These are phyloP conservation scores for Pecoramyces ruminantium DNA, from an alignment of 192 early-diverging fungal genomes.

Conservation along the genomic window DNA sequence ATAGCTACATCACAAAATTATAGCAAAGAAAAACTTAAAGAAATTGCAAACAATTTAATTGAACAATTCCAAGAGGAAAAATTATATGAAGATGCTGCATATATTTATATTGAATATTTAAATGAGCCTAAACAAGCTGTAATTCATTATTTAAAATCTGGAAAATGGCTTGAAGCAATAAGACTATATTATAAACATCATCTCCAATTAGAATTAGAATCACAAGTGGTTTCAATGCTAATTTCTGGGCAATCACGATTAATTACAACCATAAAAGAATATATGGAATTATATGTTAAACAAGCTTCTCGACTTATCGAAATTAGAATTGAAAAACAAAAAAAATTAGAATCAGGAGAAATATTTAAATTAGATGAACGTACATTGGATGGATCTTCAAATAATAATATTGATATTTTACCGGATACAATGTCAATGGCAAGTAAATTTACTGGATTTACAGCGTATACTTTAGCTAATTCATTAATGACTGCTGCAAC, in stretches of 20 bases:
- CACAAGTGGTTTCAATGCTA: neutral
- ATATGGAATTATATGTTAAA: neutral
- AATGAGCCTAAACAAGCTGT: neutral
- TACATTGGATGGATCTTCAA: neutral
- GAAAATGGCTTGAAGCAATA: neutral
- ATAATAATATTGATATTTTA: constrained; percentile 73
- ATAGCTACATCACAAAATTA: constrained; percentile 36
- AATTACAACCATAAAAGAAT: neutral
- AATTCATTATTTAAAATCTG: neutral
- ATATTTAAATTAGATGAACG: neutral
- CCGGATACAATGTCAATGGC: constrained; percentile 91
- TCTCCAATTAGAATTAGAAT: neutral
- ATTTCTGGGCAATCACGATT: neutral
- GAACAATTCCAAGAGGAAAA: neutral
- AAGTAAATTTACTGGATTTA: constrained; percentile 67
- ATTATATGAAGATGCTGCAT: neutral
- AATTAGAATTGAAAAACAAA: neutral
- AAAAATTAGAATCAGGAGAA: neutral
- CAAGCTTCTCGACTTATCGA: neutral
- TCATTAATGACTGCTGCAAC: constrained; percentile 12
- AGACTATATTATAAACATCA: neutral
- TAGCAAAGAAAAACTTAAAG: constrained; percentile 18
- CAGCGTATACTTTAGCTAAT: constrained; percentile 37
- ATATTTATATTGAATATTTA: neutral
- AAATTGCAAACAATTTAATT: constrained; percentile 33